A percentile compares a stretch with the other conserved stretches of the same genome.
phyloP scores from a whole-genome alignment of 1,139 yeast genomes.

The Yamadazyma triangularis region DNA sequence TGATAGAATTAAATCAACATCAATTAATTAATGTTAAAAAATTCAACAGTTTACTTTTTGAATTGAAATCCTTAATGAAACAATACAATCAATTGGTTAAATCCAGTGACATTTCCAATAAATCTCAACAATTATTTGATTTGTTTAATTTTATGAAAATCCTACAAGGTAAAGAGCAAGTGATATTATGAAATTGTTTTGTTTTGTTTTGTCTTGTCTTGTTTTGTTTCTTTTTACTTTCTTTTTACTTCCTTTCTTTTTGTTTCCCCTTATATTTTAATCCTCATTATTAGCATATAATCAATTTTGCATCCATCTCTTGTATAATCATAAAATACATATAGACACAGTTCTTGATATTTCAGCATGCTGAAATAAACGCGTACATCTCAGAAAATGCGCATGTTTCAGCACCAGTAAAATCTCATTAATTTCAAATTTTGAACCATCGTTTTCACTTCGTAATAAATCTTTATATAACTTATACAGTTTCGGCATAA shows the following conservation, averaged over 20 bases:
- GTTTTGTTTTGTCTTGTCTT: background rate
- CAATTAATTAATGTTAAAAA: slow-evolving; percentile 9
- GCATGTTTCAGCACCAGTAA: slow-evolving; percentile 4
- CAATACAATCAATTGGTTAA: slow-evolving; percentile 33
- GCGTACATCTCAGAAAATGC: slow-evolving; percentile 8
- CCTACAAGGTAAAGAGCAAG: too few species aligned
- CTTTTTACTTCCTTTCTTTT: background rate
- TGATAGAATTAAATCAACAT: slow-evolving; percentile 5
- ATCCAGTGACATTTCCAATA: background rate
- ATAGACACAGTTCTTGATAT: slow-evolving; percentile 11
- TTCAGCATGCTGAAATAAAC: slow-evolving; percentile 7
- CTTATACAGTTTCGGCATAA: background rate
- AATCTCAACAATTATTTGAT: background rate
- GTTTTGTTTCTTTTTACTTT: background rate
- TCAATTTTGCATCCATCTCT: too few species aligned
- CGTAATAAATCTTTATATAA: too few species aligned
- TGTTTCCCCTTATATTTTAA: too few species aligned
- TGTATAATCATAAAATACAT: too few species aligned
- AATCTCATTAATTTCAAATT: background rate
- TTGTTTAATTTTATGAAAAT: too few species aligned
- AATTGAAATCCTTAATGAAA: slow-evolving; percentile 11
- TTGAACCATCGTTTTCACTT: too few species aligned
- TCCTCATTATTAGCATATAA: too few species aligned
- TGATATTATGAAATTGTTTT: too few species aligned
- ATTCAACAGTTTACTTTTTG: slow-evolving; percentile 10